phyloP scores from a whole-genome alignment of 1,139 yeast species.

The Nakaseomyces glabratus region DNA sequence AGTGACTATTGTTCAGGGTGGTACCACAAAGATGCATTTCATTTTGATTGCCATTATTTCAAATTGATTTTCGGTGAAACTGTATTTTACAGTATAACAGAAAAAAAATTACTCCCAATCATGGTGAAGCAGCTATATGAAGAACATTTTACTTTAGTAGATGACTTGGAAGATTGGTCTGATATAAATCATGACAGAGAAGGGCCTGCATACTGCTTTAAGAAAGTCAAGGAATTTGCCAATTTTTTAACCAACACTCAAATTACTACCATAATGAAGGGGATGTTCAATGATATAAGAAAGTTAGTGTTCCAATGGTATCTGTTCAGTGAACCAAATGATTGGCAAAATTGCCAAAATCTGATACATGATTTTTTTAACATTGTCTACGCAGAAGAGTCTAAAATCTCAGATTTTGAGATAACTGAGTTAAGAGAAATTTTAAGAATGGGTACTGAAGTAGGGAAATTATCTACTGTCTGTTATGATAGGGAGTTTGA shows the following conservation, averaged over 20 bases:
- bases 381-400: constrained; percentile 8
- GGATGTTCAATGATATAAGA: constrained; percentile 20
- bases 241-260: constrained; percentile 2
- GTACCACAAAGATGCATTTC: constrained; percentile 25
- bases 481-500: too few species aligned
- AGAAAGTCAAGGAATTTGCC: not conserved
- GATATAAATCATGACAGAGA: not conserved
- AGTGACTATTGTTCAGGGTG: constrained; percentile 30
- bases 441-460: constrained; percentile 13
- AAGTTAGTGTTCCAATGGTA: constrained; percentile 25
- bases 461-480: too few species aligned
- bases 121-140: constrained; percentile 27
- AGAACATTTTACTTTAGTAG: constrained; percentile 21
- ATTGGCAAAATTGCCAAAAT: constrained; percentile 11
- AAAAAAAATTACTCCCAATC: constrained; percentile 30
- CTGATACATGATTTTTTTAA: not conserved
- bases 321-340: constrained; percentile 12
- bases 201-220: constrained; percentile 2
- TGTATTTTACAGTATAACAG: constrained; percentile 23
- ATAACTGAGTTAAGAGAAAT: constrained; percentile 1
- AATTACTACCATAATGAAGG: constrained; percentile 13
- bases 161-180: constrained; percentile 19
- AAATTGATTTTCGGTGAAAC: constrained; percentile 33
- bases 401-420: constrained; percentile 14
- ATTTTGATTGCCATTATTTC: constrained; percentile 33